phyloP scores from a whole-genome alignment of 139 green algal species.

The Tetratostichococcus sp. region DNA sequence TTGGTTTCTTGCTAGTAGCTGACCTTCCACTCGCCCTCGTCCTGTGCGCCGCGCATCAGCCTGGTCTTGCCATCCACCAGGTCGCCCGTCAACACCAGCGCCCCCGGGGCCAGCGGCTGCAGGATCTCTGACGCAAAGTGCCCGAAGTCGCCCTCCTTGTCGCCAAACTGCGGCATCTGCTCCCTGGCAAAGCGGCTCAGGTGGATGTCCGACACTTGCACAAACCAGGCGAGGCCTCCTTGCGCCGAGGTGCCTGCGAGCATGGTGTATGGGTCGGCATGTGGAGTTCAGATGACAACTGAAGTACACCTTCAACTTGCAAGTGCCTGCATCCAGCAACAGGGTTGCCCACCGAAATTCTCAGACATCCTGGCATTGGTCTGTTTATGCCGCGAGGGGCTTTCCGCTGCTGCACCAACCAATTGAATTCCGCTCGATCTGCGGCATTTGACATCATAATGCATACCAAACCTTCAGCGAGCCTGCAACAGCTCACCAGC shows the following conservation, averaged over 20 bases:
- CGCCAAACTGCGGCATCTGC: constrained; percentile 21
- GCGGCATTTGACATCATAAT: no score
- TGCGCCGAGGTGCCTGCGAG: not conserved
- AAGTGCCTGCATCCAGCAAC: no score
- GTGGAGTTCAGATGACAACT: no score
- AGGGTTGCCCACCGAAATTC: no score
- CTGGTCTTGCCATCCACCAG: constrained; percentile 52
- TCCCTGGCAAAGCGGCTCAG: constrained; percentile 21
- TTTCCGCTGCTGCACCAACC: no score
- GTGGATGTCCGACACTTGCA: constrained; percentile 40
- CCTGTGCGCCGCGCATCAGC: constrained; percentile 29
- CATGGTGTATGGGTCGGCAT: constrained; percentile 5
- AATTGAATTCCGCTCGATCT: no score
- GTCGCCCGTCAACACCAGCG: constrained; percentile 51
- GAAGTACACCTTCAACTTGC: no score
- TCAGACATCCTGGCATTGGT: no score
- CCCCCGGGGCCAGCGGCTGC: constrained; percentile 10
- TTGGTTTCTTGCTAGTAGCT: no score
- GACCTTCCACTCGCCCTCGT: constrained; percentile 45
- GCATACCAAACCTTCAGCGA: no score
- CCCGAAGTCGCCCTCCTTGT: constrained; percentile 41
- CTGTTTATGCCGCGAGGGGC: no score
- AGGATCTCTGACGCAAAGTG: constrained; percentile 30
- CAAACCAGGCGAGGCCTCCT: constrained; percentile 8
- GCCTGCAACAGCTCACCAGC: no score